Conservation (phyloP, 768 basidiomycete genomes). For the Coprinellus micaceus region DNA sequence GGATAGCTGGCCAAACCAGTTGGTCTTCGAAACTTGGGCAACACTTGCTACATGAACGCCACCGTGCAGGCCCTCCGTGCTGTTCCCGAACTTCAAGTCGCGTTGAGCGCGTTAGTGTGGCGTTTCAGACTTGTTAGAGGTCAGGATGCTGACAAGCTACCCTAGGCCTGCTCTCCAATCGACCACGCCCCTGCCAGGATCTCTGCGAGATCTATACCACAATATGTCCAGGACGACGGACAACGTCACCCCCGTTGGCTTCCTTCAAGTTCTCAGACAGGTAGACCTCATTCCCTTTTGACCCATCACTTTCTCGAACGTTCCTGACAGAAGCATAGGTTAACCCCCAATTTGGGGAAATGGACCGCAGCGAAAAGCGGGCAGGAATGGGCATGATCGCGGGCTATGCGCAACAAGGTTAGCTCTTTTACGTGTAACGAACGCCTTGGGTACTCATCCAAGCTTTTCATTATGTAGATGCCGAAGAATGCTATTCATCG, state of each 20-base stretch:
- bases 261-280: conserved; percentile 68
- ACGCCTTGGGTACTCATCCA: neutral
- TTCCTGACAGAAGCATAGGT: no score
- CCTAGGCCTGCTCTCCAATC: conserved; percentile 36
- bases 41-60: conserved; percentile 98
- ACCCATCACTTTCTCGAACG: neutral
- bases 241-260: conserved; percentile 62
- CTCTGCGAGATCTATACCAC: conserved; percentile 66
- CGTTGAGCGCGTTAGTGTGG: conserved; percentile 52
- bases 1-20: conserved; percentile 63
- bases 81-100: conserved; percentile 82
- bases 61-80: conserved; percentile 91
- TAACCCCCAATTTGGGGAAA: conserved; percentile 89
- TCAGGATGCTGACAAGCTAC: neutral
- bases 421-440: conserved; percentile 24
- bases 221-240: conserved; percentile 76
- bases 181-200: conserved; percentile 39
- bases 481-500: conserved; percentile 85
- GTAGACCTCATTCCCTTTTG: conserved; percentile 19
- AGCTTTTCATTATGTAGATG: conserved; percentile 44
- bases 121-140: neutral
- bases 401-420: conserved; percentile 80
- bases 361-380: conserved; percentile 41
- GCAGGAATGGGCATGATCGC: conserved; percentile 30
- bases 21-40: conserved; percentile 83